Evolutionary conservation across 495 filamentous ascomycete genomes (phyloP).

Genomic region (Pseudoneurospora amorphoporcata): DNA sequence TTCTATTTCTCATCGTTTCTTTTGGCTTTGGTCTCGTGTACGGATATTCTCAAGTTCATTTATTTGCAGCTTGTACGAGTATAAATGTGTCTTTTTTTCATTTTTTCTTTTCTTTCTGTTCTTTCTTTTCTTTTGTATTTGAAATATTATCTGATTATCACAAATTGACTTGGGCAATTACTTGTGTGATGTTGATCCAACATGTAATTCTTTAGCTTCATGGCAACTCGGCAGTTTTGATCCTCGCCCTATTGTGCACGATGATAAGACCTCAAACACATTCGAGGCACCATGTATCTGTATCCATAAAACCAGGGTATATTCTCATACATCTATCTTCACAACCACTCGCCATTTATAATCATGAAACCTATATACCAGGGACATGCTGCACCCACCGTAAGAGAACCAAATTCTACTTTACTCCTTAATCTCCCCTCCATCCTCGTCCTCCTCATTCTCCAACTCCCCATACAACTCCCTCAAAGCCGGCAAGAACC

Average conservation of each 20-base stretch:
- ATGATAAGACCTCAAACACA: background rate
- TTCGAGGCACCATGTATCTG: background rate
- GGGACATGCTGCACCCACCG: background rate
- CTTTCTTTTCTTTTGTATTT: too few species aligned
- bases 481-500: slow-evolving; percentile 56
- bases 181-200: background rate
- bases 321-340: background rate
- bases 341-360: background rate
- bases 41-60: background rate
- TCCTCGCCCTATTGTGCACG: background rate
- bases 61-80: background rate
- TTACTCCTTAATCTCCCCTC: background rate
- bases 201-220: background rate
- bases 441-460: background rate
- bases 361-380: background rate
- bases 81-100: background rate
- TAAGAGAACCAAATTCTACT: too few species aligned
- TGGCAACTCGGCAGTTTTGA: background rate
- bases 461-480: background rate
- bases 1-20: background rate
- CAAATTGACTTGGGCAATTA: background rate
- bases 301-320: background rate
- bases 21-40: background rate
- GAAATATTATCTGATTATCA: background rate
- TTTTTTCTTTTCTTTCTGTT: too few species aligned